phyloP scores from a whole-genome alignment of 805 yeast genomes.

The Zygosaccharomyces pseudorouxii region DNA sequence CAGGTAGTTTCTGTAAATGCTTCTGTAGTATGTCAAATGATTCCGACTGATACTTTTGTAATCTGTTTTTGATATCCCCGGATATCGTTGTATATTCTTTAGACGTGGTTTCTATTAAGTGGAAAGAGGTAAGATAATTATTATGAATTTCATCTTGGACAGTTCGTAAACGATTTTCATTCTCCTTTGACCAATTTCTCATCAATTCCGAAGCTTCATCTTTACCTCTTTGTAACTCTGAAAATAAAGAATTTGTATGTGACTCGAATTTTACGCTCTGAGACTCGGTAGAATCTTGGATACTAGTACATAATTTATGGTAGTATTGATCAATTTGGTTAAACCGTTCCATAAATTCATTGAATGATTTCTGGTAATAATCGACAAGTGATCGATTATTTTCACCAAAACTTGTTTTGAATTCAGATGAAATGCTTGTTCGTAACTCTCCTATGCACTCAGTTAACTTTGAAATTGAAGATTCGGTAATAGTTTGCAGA shows the following conservation, averaged over 20 bases:
- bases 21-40: not conserved
- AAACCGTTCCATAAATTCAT: not conserved
- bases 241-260: not conserved
- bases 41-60: not conserved
- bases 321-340: not conserved
- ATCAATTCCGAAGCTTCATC: not conserved
- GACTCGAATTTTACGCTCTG: not conserved
- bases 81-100: not conserved
- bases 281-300: not conserved
- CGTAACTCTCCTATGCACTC: not conserved
- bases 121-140: not conserved
- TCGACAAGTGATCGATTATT: not conserved
- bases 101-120: not conserved
- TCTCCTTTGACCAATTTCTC: not conserved
- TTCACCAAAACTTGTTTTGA: not conserved
- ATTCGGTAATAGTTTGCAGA: not conserved
- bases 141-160: not conserved
- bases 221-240: not conserved
- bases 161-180: not conserved
- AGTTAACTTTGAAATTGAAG: not conserved
- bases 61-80: not conserved
- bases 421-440: not conserved
- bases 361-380: not conserved
- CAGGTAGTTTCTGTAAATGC: not conserved
- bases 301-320: not conserved